Evolutionary conservation across 148 eudicot species (phyloP).

Genomic region (Hydrangea macrophylla): DNA sequence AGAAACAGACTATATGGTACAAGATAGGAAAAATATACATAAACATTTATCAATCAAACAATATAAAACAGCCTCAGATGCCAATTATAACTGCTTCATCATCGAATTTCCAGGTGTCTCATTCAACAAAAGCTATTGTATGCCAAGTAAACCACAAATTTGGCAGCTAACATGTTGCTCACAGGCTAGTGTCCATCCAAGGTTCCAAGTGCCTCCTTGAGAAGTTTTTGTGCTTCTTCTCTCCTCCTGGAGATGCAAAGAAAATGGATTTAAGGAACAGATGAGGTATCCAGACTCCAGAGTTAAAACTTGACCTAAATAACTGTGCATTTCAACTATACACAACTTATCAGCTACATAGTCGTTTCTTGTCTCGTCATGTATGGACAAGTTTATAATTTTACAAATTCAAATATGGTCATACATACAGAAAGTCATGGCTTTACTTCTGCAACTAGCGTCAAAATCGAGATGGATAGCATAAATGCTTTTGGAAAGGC

Average conservation of each 20-base stretch:
- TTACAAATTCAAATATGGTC: background rate
- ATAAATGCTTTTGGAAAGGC: too few relatives aligned
- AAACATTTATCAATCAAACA: too few relatives aligned
- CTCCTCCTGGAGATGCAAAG: conserved; percentile 56
- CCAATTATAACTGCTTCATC: too few relatives aligned
- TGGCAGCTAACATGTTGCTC: background rate
- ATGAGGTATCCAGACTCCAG: background rate
- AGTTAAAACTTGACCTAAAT: background rate
- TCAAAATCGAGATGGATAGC: too few relatives aligned
- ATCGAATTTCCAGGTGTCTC: background rate
- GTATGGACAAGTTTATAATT: background rate
- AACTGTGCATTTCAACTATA: background rate
- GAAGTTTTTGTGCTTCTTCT: conserved; percentile 74
- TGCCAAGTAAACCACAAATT: background rate
- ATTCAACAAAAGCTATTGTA: background rate
- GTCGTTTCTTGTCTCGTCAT: background rate
- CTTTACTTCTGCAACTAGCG: too few relatives aligned
- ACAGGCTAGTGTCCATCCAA: conserved; percentile 52
- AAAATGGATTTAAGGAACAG: background rate
- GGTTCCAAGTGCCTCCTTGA: conserved; percentile 80
- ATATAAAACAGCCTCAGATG: too few relatives aligned
- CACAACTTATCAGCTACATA: background rate
- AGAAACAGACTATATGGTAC: too few relatives aligned
- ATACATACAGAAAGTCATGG: too few relatives aligned
- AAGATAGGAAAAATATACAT: too few relatives aligned